Percentiles rank a stretch among this genome's conserved stretches.
Evolutionary conservation across 73 alveolate species (phyloP).

Genomic region (Paramecium sonneborni): DNA sequence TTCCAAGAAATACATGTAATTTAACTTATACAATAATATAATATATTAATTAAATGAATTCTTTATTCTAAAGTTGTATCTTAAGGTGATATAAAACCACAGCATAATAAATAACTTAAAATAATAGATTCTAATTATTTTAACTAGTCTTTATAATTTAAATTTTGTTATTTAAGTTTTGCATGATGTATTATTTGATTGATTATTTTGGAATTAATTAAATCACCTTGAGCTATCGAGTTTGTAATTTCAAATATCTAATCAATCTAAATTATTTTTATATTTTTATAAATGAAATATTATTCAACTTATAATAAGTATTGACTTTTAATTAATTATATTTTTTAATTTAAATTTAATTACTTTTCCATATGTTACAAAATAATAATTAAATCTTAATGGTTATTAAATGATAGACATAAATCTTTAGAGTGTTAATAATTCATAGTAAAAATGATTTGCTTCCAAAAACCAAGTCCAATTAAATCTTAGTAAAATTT

Average conservation of each 20-base stretch:
- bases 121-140: not conserved
- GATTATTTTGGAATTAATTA: not conserved
- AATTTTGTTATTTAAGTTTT: not conserved
- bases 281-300: not conserved
- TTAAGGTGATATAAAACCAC: not conserved
- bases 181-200: not conserved
- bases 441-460: conserved; percentile 48
- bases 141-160: not conserved
- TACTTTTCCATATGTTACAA: not conserved
- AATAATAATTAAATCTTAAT: not conserved
- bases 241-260: not conserved
- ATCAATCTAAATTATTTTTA: not conserved
- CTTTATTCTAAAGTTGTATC: not conserved
- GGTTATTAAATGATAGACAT: conserved; percentile 48
- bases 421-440: conserved; percentile 23
- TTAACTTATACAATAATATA: not conserved
- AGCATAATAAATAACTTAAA: not conserved
- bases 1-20: not conserved
- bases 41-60: not conserved
- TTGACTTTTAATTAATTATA: not conserved
- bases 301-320: not conserved
- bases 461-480: conserved; percentile 66
- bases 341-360: not conserved
- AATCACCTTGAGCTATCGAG: not conserved
- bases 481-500: conserved; percentile 51